Evolutionary conservation across 306 rosid genomes (phyloP).

Genomic region (Corylus americana): DNA sequence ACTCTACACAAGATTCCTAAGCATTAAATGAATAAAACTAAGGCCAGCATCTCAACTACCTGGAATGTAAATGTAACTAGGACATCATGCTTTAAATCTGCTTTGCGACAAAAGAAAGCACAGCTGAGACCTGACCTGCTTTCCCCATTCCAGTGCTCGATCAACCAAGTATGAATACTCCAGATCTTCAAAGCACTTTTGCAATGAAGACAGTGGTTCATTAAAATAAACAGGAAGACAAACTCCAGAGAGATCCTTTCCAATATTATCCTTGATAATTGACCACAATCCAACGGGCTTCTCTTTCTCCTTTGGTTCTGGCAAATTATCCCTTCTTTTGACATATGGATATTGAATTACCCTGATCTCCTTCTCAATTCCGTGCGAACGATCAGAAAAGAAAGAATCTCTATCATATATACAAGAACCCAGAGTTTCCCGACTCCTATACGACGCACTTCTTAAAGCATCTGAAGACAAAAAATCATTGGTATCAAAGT

Average conservation of each 20-base stretch:
- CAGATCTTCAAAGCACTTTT: conserved; percentile 97
- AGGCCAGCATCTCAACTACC: conserved; percentile 42
- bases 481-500: conserved; percentile 74
- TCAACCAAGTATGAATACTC: conserved; percentile 96
- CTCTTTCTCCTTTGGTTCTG: conserved; percentile 95
- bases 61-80: conserved; percentile 34
- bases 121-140: conserved; percentile 75
- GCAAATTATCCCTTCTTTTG: conserved; percentile 85
- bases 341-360: conserved; percentile 70
- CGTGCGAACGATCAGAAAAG: conserved; percentile 58
- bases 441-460: conserved; percentile 88
- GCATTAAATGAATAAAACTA: conserved; percentile 8
- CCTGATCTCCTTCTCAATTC: conserved; percentile 62
- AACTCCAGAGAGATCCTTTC: conserved; percentile 98
- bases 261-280: conserved; percentile 95
- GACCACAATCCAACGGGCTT: conserved; percentile 95
- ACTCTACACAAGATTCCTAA: conserved; percentile 10
- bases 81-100: conserved; percentile 49
- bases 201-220: conserved; percentile 96
- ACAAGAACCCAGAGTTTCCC: conserved; percentile 69
- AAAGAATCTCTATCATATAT: conserved; percentile 61
- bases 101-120: conserved; percentile 48
- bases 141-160: conserved; percentile 92
- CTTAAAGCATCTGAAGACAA: conserved; percentile 77
- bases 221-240: conserved; percentile 99